Base-by-base conservation (phyloP, 2,329 filamentous ascomycete species). In the Fusarium concolor region DNA sequence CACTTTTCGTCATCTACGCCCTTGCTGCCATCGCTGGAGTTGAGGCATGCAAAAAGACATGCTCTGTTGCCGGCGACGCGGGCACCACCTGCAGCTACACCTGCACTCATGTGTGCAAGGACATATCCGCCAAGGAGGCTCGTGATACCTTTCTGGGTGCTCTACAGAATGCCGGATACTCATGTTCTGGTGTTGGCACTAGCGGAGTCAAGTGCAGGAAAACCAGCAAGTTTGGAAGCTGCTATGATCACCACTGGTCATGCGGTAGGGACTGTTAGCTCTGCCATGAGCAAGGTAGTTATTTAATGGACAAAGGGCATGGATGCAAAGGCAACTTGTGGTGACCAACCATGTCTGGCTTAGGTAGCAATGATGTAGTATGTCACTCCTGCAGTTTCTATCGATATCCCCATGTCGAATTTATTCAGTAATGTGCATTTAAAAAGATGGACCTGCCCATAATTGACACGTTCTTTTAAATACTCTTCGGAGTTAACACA, bases 41-140 rank as follows among this genome's bases (percentile, higher is more conserved):
- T 3, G 43, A 60, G n/a, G 55, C 57, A 14, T 60, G 44, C 26
- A 60, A 60, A 12, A 52, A 15, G 11, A 61, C 44, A 6, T 61
- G 55, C 12, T 31, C 44, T 33, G 44, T 31, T 12, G 20, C 56
- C 1, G 18, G 18, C 4, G 57, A 33, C 3, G 6, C 6, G 4
- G 31, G 15, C 10, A 33, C n/a, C 12, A 52, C 44, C 5, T 61
- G 57, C 7, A 61, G 38, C 11, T 60, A 61, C 12, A 44, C 18
- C 11, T 61, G 55, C 2, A n/a, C 26, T 2, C 57, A 61, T 12
- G 55, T 44, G 1, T 61, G 44, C 18, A 38, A 41, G 5, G 38
- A 29, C 3, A 42, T 61, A 8, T 53, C 57, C 0, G 55, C 57
- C 10, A 60, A 60, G 4, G 18, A 37, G 3, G 57, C 57, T 33